Evolutionary conservation across 2,329 filamentous ascomycete species (phyloP), one percentile per base, ranked within the genome.

Genomic region (Berkeleyomyces basicola): DNA sequence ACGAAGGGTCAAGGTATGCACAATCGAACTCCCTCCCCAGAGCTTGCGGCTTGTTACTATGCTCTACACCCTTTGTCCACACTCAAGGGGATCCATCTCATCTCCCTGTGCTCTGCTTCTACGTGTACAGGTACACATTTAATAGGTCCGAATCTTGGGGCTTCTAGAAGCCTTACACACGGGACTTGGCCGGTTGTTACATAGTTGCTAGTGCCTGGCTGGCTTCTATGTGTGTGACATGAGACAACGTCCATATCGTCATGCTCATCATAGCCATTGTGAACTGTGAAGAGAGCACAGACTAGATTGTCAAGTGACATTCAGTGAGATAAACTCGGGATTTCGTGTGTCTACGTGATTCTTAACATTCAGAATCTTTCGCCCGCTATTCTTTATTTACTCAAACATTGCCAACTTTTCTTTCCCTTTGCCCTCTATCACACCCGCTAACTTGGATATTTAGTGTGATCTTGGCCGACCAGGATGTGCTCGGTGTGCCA

Each of bases 391-490:
- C 31, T 31, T 23, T 59, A 10, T 31, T 10, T 14, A 23, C 10
- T 2, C 14, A 6, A 9, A 14, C 59, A 31, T 4, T 46, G 3
- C 14, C 37, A 11, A 9, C 31, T 39, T 53, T 59, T 14, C 33
- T 53, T 42, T 40, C n/a, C 4, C 36, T 39, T 43, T 10, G 33
- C 39, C 23, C 62, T 49, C 43, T 37, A 23, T 61, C 49, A 4
- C n/a, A n/a, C 51, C 36, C 14, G 36, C 43, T 42, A 36, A 55
- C 49, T 11, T 6, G 23, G 23, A 39, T 6, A 7, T 5, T 37
- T 55, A 65, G 63, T 65, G 63, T 46, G 63, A 65, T 31, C 61
- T 65, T 5, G 42, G 63, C 37, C 63, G 61, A 10, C 63, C 63
- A n/a, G 63, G 63, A 16, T 65, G 63, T 58, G 40, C 58, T 40